Base-by-base conservation (phyloP, 2,329 filamentous ascomycete species). In the Acephala macrosclerotiorum region DNA sequence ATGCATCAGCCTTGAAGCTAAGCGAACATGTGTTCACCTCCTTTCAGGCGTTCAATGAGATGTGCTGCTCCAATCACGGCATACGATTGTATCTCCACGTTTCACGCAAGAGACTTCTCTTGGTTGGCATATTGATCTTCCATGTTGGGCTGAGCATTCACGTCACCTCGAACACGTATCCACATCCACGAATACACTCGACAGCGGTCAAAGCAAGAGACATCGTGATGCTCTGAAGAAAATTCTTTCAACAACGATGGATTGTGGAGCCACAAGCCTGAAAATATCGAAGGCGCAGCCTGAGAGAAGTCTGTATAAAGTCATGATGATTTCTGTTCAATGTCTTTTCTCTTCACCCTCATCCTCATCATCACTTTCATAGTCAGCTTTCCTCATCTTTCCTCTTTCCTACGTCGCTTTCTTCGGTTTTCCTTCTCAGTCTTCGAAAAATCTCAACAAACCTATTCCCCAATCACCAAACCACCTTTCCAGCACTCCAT, bases 281-380 rank as follows among this genome's bases (percentile, higher is more conserved):
- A 5, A 12, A 16, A 25, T 12, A 4, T 22, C 9, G 45, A 22
- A 25, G 8, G 22, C 45, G 22, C 45, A 49, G 45, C 45, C 45
- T 22, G 45, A 22, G 3, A 49, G 45, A 25, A 49, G 16, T 22
- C 29, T 22, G 38, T 60, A 60, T 51, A 60, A 49, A 60, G 26
- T 29, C 29, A 45, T 59, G 29, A 53, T 53, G 42, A 49, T 3
- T 49, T 22, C 45, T 12, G 45, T 22, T 49, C 45, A 25, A 22
- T 22, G 18, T 12, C 45, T 61, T 61, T 36, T 61, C 59, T 61
- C 59, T 20, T 61, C 59, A 61, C 45, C 61, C 57, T 64, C 62
- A 64, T 64, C 47, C 42, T 56, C 62, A 60, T 56, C 49, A 36
- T 55, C 45, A 45, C 18, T 56, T 60, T 64, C 57, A 51, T 60